Percentiles rank a stretch among this genome's conserved stretches.
Conservation (phyloP, 2,329 filamentous ascomycete species). For the Acrocalymma vagum region DNA sequence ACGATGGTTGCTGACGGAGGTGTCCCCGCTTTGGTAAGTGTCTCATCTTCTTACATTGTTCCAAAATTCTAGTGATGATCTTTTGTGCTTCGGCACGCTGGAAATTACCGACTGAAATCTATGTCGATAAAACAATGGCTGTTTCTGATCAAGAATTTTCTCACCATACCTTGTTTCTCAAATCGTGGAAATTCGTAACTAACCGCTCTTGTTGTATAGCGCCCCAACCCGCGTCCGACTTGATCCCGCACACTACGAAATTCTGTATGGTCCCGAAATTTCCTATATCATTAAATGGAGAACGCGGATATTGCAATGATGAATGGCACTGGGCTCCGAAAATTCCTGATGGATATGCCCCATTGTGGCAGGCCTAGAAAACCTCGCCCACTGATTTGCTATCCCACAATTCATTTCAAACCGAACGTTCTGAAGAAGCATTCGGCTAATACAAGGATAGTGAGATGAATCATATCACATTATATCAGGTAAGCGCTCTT, state of each 20-base stretch:
- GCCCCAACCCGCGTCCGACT: not conserved
- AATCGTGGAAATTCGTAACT: slow-evolving; percentile 19
- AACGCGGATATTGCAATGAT: slow-evolving; percentile 65
- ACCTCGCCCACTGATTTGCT: slow-evolving; percentile 92
- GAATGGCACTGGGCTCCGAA: slow-evolving; percentile 99
- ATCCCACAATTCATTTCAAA: not conserved
- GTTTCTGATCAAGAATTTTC: slow-evolving; percentile 46
- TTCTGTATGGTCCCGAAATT: too few species aligned
- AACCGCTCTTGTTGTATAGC: slow-evolving; percentile 14
- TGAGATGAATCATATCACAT: too few species aligned
- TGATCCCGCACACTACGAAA: too few species aligned
- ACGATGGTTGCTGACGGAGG: not conserved
- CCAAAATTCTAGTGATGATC: slow-evolving; percentile 43
- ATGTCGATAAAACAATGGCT: slow-evolving; percentile 51
- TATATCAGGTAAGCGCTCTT: slow-evolving; percentile 34
- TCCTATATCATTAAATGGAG: not conserved
- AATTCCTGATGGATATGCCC: slow-evolving; percentile 84
- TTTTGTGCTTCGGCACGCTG: slow-evolving; percentile 52
- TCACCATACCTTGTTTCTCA: slow-evolving; percentile 11
- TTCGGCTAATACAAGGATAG: too few species aligned
- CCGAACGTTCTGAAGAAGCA: too few species aligned
- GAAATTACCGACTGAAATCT: slow-evolving; percentile 56
- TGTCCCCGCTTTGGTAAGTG: slow-evolving; percentile 15
- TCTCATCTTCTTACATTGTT: not conserved
- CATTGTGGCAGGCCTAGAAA: slow-evolving; percentile 99